Conservation (phyloP, 495 filamentous ascomycete genomes). For the Pseudoneurospora amorphoporcata region DNA sequence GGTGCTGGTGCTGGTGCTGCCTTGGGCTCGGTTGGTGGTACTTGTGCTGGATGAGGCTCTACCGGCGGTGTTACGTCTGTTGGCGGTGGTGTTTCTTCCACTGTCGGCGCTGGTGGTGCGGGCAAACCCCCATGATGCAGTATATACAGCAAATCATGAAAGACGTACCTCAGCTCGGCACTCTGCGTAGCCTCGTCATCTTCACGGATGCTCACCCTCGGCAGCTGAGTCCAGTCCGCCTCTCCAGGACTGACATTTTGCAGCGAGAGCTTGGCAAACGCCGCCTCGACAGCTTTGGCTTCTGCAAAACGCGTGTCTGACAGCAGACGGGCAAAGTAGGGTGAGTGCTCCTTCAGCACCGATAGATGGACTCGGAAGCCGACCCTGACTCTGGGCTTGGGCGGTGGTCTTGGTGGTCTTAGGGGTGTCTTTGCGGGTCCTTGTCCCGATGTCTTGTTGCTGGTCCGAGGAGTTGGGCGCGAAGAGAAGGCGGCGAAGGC, state of each 20-base stretch:
- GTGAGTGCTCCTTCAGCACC: slow-evolving; percentile 37
- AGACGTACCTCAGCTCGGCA: slow-evolving; percentile 36
- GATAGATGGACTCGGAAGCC: slow-evolving; percentile 30
- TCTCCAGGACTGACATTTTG: slow-evolving; percentile 32
- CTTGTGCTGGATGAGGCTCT: neutral
- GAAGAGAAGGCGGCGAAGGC: neutral
- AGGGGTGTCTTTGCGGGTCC: slow-evolving; percentile 13
- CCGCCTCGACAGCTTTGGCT: slow-evolving; percentile 32
- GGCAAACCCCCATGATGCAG: slow-evolving; percentile 31
- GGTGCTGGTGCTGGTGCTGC: neutral
- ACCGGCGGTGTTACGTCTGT: neutral
- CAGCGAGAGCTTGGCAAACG: slow-evolving; percentile 31
- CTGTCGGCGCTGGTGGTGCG: neutral
- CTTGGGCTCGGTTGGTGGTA: neutral
- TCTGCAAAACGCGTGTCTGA: slow-evolving; percentile 41
- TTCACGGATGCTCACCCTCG: slow-evolving; percentile 44
- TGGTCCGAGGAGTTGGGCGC: neutral
- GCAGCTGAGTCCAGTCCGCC: slow-evolving; percentile 38
- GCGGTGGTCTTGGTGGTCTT: slow-evolving; percentile 12
- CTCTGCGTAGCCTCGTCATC: slow-evolving; percentile 48
- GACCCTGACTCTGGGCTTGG: slow-evolving; percentile 22
- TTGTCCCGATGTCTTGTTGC: slow-evolving; percentile 6
- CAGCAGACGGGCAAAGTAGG: slow-evolving; percentile 50
- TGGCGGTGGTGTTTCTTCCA: slow-evolving; percentile 20
- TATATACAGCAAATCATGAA: slow-evolving; percentile 46